Evolutionary conservation across 176 grass and related monocot genomes (phyloP).

Genomic region (Juncus inflexus): DNA sequence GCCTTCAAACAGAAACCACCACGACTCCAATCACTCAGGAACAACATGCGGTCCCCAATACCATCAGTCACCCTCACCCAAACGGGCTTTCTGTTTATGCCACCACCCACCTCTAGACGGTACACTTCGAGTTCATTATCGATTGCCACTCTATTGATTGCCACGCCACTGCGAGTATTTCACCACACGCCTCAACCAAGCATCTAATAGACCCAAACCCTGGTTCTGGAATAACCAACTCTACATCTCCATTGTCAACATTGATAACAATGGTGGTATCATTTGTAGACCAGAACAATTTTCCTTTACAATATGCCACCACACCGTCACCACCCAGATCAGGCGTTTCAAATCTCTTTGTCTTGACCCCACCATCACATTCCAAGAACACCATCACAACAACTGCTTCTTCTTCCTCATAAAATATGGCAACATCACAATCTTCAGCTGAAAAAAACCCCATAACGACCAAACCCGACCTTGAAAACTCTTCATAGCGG

Average conservation of each 20-base stretch:
- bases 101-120: neutral
- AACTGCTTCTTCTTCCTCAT: neutral
- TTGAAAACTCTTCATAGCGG: too few species aligned
- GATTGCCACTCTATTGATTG: too few species aligned
- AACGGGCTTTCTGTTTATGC: neutral
- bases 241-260: neutral
- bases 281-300: neutral
- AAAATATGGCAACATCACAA: too few species aligned
- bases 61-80: neutral
- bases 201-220: neutral
- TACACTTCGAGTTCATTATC: neutral
- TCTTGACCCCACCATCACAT: too few species aligned
- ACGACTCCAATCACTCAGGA: neutral
- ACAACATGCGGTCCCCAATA: constrained; percentile 15
- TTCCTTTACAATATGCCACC: constrained; percentile 1
- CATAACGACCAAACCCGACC: too few species aligned
- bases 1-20: constrained; percentile 1
- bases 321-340: neutral
- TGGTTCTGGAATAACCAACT: neutral
- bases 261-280: neutral
- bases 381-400: too few species aligned
- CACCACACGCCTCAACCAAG: neutral
- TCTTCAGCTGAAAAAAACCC: too few species aligned
- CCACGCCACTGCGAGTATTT: neutral
- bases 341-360: neutral